Percentiles rank a stretch among this genome's conserved stretches.
Conservation (phyloP, 148 eudicot species). For the Vaccinium myrtillus region DNA sequence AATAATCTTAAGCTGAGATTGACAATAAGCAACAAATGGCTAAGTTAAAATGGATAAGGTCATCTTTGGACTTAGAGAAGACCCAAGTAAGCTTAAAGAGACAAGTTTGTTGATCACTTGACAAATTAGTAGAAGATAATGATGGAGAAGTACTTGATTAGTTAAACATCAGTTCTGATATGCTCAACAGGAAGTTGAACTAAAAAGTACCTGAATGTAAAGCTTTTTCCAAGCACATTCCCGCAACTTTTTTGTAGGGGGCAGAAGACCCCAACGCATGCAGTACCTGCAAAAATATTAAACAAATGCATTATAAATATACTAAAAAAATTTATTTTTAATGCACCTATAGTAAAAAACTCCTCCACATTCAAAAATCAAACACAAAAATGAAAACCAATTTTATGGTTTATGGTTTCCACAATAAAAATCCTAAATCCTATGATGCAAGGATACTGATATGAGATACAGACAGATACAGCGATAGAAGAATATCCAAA, state of each 20-base stretch:
- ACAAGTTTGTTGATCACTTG: background rate
- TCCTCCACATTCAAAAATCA: background rate
- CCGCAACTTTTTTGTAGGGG: slow-evolving; percentile 57
- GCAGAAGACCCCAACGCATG: slow-evolving; percentile 84
- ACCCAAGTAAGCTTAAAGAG: background rate
- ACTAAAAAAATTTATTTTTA: background rate
- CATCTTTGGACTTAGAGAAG: background rate
- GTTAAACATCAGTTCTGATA: background rate
- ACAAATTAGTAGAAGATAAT: background rate
- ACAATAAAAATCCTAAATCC: background rate
- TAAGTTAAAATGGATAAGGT: background rate
- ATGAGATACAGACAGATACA: background rate
- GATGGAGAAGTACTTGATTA: background rate
- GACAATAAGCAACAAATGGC: background rate
- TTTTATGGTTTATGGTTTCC: background rate
- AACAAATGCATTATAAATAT: background rate
- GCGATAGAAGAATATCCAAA: background rate
- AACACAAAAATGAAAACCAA: background rate
- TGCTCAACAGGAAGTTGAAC: slow-evolving; percentile 2
- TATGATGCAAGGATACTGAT: background rate
- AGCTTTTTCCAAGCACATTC: slow-evolving; percentile 95
- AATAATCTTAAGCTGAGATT: background rate
- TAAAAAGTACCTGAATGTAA: slow-evolving; percentile 61
- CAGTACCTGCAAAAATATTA: slow-evolving; percentile 51
- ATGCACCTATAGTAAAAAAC: background rate